Base-by-base conservation (phyloP, 2,329 filamentous ascomycete genomes). In the Escovopsis weberi region DNA sequence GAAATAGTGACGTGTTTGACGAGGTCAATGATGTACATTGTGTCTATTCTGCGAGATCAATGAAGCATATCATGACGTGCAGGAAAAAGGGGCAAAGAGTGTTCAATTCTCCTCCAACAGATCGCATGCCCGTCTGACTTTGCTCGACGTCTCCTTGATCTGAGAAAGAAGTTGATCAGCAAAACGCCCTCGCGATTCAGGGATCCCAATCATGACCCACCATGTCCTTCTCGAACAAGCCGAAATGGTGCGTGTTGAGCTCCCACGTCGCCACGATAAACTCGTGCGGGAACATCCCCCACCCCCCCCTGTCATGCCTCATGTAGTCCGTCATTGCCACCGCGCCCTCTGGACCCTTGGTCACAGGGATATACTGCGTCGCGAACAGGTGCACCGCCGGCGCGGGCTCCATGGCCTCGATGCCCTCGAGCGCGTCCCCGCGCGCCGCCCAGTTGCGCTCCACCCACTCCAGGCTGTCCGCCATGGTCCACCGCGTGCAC, bases 231-330 rank as follows among this genome's bases (percentile, higher is more conserved):
- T 40, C 39, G 19, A 40, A 40, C 11, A 40, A n/a, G 4, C 39
- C 39, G 18, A 40, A 40, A 30, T 40, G 39, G 32, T 40, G 39
- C n/a, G 39, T n/a, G 9, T 26, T 8, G 9, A 40, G 4, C 19
- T 40, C 39, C 39, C 39, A 40, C 9, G 39, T 40, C 12, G 39
- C 28, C 28, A 33, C 28, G 15, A 40, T 40, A 33, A 40, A 40
- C 12, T 40, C 39, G 19, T 40, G 39, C 28, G 39, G 39, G 18
- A 40, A 40, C 18, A 40, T 19, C n/a, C 33, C 30, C 39, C 39
- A 40, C 7, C 39, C 39, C 7, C 39, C 26, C 3, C 30, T 30
- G n/a, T 32, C 39, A 23, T 40, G 39, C 4, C 39, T 26, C 15
- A 40, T n/a, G 39, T 33, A 33, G 28, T 40, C 39, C 10, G 23